These are phyloP conservation scores for Cutaneotrichosporon sp. DNA, from an alignment of 1,284 basidiomycete genomes.

Conservation along the genomic window DNA sequence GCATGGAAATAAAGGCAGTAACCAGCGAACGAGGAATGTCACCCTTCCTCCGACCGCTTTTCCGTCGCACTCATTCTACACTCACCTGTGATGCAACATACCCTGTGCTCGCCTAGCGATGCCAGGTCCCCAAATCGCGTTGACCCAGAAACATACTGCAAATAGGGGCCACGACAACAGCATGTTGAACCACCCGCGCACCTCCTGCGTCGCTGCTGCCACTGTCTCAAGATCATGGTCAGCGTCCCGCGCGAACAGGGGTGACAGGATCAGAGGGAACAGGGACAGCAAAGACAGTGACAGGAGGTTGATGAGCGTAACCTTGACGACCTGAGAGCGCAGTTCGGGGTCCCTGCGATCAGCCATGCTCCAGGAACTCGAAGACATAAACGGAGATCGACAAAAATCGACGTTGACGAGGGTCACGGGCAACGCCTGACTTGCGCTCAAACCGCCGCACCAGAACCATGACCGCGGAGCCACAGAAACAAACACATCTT, in stretches of 20 bases:
- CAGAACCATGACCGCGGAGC: too few relatives aligned
- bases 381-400: neutral
- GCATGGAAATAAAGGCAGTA: too few relatives aligned
- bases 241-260: conserved; percentile 18
- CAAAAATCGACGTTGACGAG: too few relatives aligned
- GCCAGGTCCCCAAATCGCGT: conserved; percentile 44
- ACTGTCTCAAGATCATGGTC: neutral
- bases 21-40: too few relatives aligned
- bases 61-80: too few relatives aligned
- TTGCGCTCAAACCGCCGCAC: too few relatives aligned
- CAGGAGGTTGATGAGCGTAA: conserved; percentile 48
- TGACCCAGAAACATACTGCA: conserved; percentile 45
- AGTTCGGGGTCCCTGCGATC: conserved; percentile 42
- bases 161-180: conserved; percentile 47
- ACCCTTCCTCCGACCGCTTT: too few relatives aligned
- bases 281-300: conserved; percentile 43
- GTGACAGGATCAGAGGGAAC: conserved; percentile 40
- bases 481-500: too few relatives aligned
- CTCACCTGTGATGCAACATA: conserved; percentile 41
- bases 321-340: conserved; percentile 39
- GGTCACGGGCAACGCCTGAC: too few relatives aligned
- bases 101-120: conserved; percentile 43
- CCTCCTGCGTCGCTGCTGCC: conserved; percentile 20
- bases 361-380: neutral
- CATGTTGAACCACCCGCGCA: conserved; percentile 46